phyloP scores from a whole-genome alignment of 208 protist genomes.

The Leishmania gerbilli region DNA sequence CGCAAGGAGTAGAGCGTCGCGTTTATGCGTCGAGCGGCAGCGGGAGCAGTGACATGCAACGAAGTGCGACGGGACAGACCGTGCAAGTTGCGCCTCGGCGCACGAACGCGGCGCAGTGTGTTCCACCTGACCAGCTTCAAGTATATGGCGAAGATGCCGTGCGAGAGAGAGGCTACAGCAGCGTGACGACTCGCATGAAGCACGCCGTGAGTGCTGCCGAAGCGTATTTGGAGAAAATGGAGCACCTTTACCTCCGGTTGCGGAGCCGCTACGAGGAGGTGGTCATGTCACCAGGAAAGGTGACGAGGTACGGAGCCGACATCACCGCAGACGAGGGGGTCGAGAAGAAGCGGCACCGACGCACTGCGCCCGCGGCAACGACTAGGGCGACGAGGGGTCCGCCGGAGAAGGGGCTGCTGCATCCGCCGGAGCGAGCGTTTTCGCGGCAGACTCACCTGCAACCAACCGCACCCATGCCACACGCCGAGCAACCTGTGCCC shows the following conservation, averaged over 20 bases:
- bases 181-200: constrained; percentile 3
- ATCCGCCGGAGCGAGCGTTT: neutral
- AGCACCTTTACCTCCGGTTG: constrained; percentile 56
- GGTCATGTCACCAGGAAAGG: constrained; percentile 12
- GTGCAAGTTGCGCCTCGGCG: neutral
- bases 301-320: neutral
- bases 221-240: constrained; percentile 52
- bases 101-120: neutral
- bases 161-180: neutral
- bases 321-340: neutral
- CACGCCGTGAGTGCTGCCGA: constrained; percentile 26
- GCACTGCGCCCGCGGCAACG: neutral
- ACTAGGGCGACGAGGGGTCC: neutral
- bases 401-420: neutral
- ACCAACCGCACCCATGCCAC: neutral
- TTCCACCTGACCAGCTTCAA: neutral
- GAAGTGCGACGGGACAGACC: neutral
- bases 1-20: neutral
- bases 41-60: neutral
- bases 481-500: neutral
- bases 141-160: neutral
- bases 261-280: constrained; percentile 55
- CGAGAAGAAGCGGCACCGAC: neutral
- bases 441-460: neutral
- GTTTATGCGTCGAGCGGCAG: constrained; percentile 3